Evolutionary conservation across 768 basidiomycete genomes (phyloP).

Genomic region (Peribolospora baueri): DNA sequence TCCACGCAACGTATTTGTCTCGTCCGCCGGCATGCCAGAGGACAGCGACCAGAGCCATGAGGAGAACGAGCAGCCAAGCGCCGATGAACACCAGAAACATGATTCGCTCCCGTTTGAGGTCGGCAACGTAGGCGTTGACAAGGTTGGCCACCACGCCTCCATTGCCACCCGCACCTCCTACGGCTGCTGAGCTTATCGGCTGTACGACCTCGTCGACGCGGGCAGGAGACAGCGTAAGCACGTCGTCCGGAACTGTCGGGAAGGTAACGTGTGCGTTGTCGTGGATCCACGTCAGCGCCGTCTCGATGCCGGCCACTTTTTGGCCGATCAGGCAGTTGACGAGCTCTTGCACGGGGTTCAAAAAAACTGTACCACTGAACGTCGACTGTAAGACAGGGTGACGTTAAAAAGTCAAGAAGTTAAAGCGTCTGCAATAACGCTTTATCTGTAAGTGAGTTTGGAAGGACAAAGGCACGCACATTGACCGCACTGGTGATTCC

Average conservation of each 20-base stretch:
- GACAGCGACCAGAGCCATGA: conserved; percentile 34
- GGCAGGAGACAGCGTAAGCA: conserved; percentile 49
- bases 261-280: conserved; percentile 60
- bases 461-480: neutral
- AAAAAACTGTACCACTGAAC: conserved; percentile 65
- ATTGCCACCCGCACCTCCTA: conserved; percentile 16
- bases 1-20: neutral
- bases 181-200: conserved; percentile 41
- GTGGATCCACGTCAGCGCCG: conserved; percentile 73
- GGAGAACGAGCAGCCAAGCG: conserved; percentile 57
- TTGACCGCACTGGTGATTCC: conserved; percentile 59
- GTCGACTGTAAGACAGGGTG: conserved; percentile 7
- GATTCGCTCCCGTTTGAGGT: conserved; percentile 53
- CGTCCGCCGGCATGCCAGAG: conserved; percentile 16
- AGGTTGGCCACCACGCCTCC: conserved; percentile 45
- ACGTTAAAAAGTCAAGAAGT: too few relatives aligned
- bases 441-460: neutral
- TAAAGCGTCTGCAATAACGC: conserved; percentile 3
- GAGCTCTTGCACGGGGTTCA: conserved; percentile 60
- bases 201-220: conserved; percentile 38
- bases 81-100: conserved; percentile 64
- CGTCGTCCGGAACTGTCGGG: conserved; percentile 46
- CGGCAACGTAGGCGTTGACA: conserved; percentile 43
- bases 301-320: conserved; percentile 66
- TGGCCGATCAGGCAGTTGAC: conserved; percentile 70